Evolutionary conservation across 2,329 filamentous ascomycete species (phyloP).

Genomic region (Diaporthe amygdali): DNA sequence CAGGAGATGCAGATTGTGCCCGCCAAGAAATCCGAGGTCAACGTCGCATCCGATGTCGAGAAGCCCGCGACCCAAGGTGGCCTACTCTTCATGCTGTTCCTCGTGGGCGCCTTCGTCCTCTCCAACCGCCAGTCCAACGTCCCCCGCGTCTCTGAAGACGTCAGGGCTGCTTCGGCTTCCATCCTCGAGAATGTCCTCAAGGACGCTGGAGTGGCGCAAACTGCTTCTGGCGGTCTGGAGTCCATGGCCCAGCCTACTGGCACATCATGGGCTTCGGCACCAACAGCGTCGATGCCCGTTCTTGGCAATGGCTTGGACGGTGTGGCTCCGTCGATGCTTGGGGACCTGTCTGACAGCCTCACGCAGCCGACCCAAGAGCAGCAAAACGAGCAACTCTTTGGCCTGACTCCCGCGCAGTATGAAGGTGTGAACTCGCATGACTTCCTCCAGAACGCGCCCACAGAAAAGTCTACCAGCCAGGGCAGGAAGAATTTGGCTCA

Average conservation of each 20-base stretch:
- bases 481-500: constrained; percentile 79
- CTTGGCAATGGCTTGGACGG: constrained; percentile 52
- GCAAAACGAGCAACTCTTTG: constrained; percentile 86
- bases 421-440: constrained; percentile 80
- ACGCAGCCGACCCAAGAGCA: constrained; percentile 82
- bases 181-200: constrained; percentile 83
- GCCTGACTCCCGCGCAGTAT: constrained; percentile 85
- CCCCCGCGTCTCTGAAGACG: constrained; percentile 79
- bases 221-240: constrained; percentile 46
- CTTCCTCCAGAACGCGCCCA: constrained; percentile 64
- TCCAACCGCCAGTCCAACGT: constrained; percentile 83
- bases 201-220: constrained; percentile 69
- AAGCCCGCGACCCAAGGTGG: constrained; percentile 78
- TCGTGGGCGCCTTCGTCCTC: constrained; percentile 94
- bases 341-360: constrained; percentile 70
- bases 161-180: constrained; percentile 77
- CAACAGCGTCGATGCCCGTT: constrained; percentile 40
- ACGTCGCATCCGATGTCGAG: constrained; percentile 55
- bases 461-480: constrained; percentile 61
- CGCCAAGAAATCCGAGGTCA: constrained; percentile 58
- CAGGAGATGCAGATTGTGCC: constrained; percentile 60
- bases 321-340: constrained; percentile 65
- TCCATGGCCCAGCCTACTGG: constrained; percentile 57
- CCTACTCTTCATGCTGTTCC: constrained; percentile 91
- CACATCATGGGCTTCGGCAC: constrained; percentile 50